Conservation (phyloP, 768 basidiomycete species). For the Xanthoconium stramineum region DNA sequence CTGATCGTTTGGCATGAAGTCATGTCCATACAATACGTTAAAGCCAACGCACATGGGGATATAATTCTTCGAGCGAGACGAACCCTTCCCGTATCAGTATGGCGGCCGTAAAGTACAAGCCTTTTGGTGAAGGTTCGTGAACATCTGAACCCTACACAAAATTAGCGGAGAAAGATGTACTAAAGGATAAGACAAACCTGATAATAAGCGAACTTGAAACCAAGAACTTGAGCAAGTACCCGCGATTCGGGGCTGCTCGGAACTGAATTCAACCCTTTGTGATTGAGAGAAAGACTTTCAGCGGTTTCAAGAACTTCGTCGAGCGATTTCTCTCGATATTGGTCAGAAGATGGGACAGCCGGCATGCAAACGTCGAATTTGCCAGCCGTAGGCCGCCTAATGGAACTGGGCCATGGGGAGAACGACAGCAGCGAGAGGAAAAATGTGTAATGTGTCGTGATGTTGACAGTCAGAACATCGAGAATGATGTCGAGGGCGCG, state of each 20-base stretch:
- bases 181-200: constrained; percentile 52
- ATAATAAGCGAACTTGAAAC: constrained; percentile 95
- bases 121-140: constrained; percentile 60
- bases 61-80: constrained; percentile 82
- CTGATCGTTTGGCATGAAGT: constrained; percentile 36
- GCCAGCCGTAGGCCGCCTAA: constrained; percentile 28
- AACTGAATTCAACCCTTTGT: constrained; percentile 6
- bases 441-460: constrained; percentile 82
- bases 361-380: constrained; percentile 35
- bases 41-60: constrained; percentile 72
- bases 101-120: constrained; percentile 78
- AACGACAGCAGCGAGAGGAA: constrained; percentile 83
- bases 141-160: constrained; percentile 49
- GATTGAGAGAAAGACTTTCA: constrained; percentile 31
- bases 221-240: constrained; percentile 86
- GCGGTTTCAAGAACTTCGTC: constrained; percentile 64
- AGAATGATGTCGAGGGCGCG: constrained; percentile 90
- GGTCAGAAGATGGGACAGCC: constrained; percentile 35
- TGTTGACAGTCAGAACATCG: constrained; percentile 82
- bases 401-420: constrained; percentile 82
- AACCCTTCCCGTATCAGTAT: constrained; percentile 89
- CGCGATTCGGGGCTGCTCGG: constrained; percentile 41
- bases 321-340: constrained; percentile 57
- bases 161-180: constrained; percentile 13
- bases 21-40: neutral